Conservation (phyloP, 2,329 filamentous ascomycete genomes). For the Exophiala dermatitidis region DNA sequence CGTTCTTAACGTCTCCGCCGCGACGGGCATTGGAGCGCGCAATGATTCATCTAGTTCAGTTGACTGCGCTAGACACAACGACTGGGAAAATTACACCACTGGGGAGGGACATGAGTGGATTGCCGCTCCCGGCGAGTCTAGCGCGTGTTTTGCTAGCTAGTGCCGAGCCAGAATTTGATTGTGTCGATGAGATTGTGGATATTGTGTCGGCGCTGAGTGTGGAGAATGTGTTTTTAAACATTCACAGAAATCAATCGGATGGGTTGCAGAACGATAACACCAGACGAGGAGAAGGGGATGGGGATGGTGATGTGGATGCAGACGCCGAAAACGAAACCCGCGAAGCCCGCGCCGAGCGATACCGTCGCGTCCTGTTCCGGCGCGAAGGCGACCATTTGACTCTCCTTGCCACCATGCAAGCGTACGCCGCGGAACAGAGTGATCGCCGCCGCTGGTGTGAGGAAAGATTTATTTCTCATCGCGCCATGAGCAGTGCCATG, state of each 20-base stretch:
- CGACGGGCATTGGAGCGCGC: slow-evolving; percentile 73
- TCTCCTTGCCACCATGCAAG: slow-evolving; percentile 53
- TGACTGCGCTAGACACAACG: slow-evolving; percentile 63
- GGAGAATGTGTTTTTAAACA: slow-evolving; percentile 56
- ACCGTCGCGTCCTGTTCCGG: slow-evolving; percentile 50
- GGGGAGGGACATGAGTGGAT: slow-evolving; percentile 69
- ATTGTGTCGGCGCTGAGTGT: slow-evolving; percentile 63
- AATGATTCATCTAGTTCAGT: slow-evolving; percentile 67
- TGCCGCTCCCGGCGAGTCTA: slow-evolving; percentile 75
- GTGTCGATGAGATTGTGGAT: slow-evolving; percentile 76
- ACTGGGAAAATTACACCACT: slow-evolving; percentile 64
- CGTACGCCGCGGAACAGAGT: slow-evolving; percentile 50
- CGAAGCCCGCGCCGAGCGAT: slow-evolving; percentile 42
- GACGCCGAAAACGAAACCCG: slow-evolving; percentile 6
- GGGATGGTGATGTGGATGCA: neutral
- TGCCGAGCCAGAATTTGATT: slow-evolving; percentile 60
- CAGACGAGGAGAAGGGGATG: slow-evolving; percentile 1
- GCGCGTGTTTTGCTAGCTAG: slow-evolving; percentile 79
- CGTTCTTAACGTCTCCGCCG: slow-evolving; percentile 75
- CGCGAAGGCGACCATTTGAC: slow-evolving; percentile 60
- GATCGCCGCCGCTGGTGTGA: slow-evolving; percentile 56
- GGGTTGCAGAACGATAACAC: neutral
- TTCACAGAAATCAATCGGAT: slow-evolving; percentile 30
- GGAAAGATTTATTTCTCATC: slow-evolving; percentile 52
- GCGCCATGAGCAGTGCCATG: slow-evolving; percentile 60